Evolutionary conservation across 2,329 filamentous ascomycete species (phyloP).

Genomic region (Aschersonia sp.): DNA sequence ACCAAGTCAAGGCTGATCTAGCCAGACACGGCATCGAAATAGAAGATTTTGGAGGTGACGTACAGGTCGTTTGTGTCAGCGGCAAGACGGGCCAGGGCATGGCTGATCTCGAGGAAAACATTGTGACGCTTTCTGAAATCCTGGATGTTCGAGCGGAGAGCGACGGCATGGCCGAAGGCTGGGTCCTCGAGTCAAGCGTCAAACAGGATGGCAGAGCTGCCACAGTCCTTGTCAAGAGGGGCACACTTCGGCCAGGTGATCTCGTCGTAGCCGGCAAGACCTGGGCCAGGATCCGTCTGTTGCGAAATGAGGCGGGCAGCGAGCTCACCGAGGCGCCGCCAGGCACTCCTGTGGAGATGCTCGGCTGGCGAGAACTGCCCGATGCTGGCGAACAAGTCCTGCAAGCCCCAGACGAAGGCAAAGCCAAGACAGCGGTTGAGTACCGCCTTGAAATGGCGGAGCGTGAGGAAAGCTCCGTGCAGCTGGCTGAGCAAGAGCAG

Average conservation of each 20-base stretch:
- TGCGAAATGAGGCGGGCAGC: slow-evolving; percentile 73
- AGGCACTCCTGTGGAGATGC: slow-evolving; percentile 79
- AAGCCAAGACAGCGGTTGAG: slow-evolving; percentile 62
- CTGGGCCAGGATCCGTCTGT: slow-evolving; percentile 71
- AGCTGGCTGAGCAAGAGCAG: slow-evolving; percentile 61
- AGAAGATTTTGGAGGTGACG: slow-evolving; percentile 89
- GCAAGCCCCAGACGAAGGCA: slow-evolving; percentile 65
- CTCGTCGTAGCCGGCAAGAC: slow-evolving; percentile 77
- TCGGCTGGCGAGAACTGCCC: slow-evolving; percentile 81
- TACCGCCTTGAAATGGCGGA: slow-evolving; percentile 62
- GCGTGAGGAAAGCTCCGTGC: slow-evolving; percentile 58
- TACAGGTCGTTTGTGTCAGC: slow-evolving; percentile 80
- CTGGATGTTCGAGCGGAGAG: slow-evolving; percentile 75
- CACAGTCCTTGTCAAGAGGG: slow-evolving; percentile 76
- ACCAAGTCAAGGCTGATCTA: slow-evolving; percentile 80
- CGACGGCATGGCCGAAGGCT: slow-evolving; percentile 72
- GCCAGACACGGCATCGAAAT: slow-evolving; percentile 73
- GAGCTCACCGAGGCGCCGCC: slow-evolving; percentile 62
- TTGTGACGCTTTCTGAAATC: slow-evolving; percentile 73
- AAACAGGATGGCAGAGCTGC: slow-evolving; percentile 75
- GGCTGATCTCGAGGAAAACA: slow-evolving; percentile 80
- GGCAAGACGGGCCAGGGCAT: slow-evolving; percentile 91
- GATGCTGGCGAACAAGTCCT: slow-evolving; percentile 76
- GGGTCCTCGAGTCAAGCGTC: slow-evolving; percentile 83
- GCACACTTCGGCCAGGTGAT: slow-evolving; percentile 69